Evolutionary conservation across 805 yeast genomes (phyloP), one percentile per base, ranked within the genome.

Genomic region (Diddensiella santjacobensis): DNA sequence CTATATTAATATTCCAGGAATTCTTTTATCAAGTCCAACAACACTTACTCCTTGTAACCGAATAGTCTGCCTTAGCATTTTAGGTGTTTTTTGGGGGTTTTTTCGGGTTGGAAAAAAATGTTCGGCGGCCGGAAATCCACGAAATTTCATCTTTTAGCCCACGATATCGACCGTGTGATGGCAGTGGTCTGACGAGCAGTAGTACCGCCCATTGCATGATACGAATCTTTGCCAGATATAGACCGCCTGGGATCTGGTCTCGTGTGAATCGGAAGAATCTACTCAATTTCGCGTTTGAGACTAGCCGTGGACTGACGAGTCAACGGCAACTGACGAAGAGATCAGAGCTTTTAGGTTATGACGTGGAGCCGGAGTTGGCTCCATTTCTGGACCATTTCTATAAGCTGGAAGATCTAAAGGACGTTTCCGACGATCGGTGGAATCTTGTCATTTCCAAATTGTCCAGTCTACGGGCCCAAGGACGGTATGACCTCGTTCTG

Each of bases 31-130:
- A n/a, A n/a, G n/a, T n/a, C n/a, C n/a, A n/a, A n/a, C n/a, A 35
- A 35, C 6, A 35, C 38, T 35, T 15, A 35, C 38, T 15, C 38
- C 38, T 15, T 35, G 38, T 35, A 35, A 10, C 20, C 38, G 38
- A 6, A 35, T 35, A 8, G 38, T 17, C 38, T 35, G 38, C 20
- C 38, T 35, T 8, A 35, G 20, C 38, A 35, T 35, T 35, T n/a
- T n/a, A 26, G 8, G 8, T 26, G 8, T 26, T 13, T 26, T 8
- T 26, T 26, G 11, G 31, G 13, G 31, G 31, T 26, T 35, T 26
- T 26, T 13, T 26, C 8, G 31, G 38, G 15, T 8, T 6, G 15
- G 15, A 35, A 35, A 10, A 15, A 35, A 17, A 8, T 8, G 15
- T 10, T 10, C n/a, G n/a, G n/a, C n/a, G n/a, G n/a, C n/a, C n/a